A percentile compares a stretch with the other conserved stretches of the same genome.
Conservation (phyloP, 805 yeast species). For the Candida cerambycidarum region DNA sequence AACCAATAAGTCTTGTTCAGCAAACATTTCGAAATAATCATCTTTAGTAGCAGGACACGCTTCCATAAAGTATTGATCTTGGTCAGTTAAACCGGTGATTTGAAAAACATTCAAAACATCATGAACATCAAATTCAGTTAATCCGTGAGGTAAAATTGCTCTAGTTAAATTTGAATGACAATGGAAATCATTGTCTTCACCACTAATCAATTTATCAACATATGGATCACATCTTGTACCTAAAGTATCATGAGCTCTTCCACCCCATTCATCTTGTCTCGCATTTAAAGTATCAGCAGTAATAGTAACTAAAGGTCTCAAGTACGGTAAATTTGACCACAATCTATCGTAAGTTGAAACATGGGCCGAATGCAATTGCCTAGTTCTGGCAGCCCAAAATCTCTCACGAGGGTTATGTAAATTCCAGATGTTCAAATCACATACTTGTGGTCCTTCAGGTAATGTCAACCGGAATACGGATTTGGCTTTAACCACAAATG, state of each 20-base stretch:
- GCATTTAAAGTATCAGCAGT: constrained; percentile 58
- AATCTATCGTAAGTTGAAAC: constrained; percentile 60
- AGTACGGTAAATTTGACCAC: constrained; percentile 66
- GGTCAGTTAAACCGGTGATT: constrained; percentile 63
- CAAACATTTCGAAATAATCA: constrained; percentile 66
- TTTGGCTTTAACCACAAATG: constrained; percentile 63
- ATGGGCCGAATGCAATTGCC: constrained; percentile 65
- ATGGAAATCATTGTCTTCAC: constrained; percentile 64
- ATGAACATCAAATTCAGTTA: constrained; percentile 66
- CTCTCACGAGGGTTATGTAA: constrained; percentile 60
- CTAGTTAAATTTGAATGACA: constrained; percentile 66
- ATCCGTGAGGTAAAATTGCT: constrained; percentile 58
- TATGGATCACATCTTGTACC: constrained; percentile 74
- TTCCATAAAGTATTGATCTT: constrained; percentile 70
- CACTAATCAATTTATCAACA: constrained; percentile 61
- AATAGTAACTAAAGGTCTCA: constrained; percentile 63
- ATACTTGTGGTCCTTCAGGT: constrained; percentile 71
- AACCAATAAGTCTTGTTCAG: constrained; percentile 62
- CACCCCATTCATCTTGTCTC: constrained; percentile 64
- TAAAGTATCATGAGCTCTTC: constrained; percentile 61
- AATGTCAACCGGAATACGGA: constrained; percentile 59
- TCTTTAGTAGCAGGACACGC: constrained; percentile 60
- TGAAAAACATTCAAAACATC: constrained; percentile 71
- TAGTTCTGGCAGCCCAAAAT: constrained; percentile 68
- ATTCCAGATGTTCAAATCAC: constrained; percentile 68